Conservation (phyloP, 371 early-diverging fungal genomes). For the Mortierella sp. region DNA sequence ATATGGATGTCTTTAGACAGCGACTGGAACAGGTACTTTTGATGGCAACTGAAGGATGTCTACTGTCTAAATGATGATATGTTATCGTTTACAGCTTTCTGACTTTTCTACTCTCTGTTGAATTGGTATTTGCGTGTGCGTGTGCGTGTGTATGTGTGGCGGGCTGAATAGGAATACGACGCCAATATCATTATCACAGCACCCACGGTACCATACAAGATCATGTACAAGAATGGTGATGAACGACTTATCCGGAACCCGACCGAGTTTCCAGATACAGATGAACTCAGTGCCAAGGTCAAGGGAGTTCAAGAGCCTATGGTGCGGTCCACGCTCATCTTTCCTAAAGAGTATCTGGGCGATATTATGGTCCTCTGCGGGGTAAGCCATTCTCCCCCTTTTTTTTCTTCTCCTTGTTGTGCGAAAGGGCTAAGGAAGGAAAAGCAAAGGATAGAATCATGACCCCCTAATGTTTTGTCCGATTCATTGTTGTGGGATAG, state of each 20-base stretch:
- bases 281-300: conserved; percentile 73
- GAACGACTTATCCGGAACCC: conserved; percentile 85
- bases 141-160: no score
- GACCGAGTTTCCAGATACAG: conserved; percentile 89
- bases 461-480: not conserved
- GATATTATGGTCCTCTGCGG: conserved; percentile 90
- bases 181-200: conserved; percentile 91
- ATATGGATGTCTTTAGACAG: conserved; percentile 98
- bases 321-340: conserved; percentile 91
- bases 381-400: conserved; percentile 56
- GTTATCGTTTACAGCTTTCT: no score
- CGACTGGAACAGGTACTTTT: conserved; percentile 84
- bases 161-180: conserved; percentile 84
- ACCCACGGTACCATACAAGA: conserved; percentile 93
- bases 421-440: not conserved
- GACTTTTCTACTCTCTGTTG: not conserved
- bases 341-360: conserved; percentile 93
- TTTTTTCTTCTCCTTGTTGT: not conserved
- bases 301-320: conserved; percentile 88
- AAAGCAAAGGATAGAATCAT: not conserved
- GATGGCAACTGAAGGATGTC: not conserved
- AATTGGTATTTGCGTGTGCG: not conserved
- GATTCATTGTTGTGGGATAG: conserved; percentile 41
- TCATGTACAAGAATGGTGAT: conserved; percentile 65
- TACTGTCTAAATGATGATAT: no score